phyloP scores from a whole-genome alignment of 2,329 filamentous ascomycete species.

The Lizonia empirigonia region DNA sequence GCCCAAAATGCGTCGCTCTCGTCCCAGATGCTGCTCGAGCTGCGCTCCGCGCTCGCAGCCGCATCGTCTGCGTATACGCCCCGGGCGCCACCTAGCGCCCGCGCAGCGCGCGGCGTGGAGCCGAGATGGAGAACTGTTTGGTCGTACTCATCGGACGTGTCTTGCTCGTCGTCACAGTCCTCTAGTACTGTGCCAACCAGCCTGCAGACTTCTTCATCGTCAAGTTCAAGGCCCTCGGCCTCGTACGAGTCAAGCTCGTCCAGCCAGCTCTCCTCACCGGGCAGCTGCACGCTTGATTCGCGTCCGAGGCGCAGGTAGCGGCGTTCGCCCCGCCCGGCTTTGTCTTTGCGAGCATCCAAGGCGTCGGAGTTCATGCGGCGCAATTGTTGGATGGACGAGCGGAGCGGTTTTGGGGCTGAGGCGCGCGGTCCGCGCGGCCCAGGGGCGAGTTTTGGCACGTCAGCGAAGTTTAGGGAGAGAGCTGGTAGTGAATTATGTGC shows the following conservation, averaged over 20 bases:
- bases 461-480: slow-evolving; percentile 29
- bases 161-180: slow-evolving; percentile 32
- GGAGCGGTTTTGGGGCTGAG: slow-evolving; percentile 45
- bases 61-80: background rate
- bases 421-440: slow-evolving; percentile 38
- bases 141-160: slow-evolving; percentile 7
- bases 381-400: slow-evolving; percentile 48
- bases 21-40: slow-evolving; percentile 8
- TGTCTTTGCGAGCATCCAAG: slow-evolving; percentile 20
- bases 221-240: slow-evolving; percentile 20
- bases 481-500: slow-evolving; percentile 26
- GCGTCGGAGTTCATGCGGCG: slow-evolving; percentile 54
- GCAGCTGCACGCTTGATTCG: slow-evolving; percentile 40
- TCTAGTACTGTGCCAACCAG: slow-evolving; percentile 31
- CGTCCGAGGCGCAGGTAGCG: slow-evolving; percentile 50
- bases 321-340: slow-evolving; percentile 37
- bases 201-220: slow-evolving; percentile 27
- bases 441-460: slow-evolving; percentile 30
- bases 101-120: slow-evolving; percentile 3
- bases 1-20: slow-evolving; percentile 17
- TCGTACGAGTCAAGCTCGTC: slow-evolving; percentile 28
- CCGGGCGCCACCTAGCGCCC: background rate
- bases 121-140: slow-evolving; percentile 3
- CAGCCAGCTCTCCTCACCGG: slow-evolving; percentile 40
- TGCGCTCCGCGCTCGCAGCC: background rate